These are phyloP conservation scores for Candida sojae DNA, from an alignment of 1,139 yeast genomes.

Conservation along the genomic window DNA sequence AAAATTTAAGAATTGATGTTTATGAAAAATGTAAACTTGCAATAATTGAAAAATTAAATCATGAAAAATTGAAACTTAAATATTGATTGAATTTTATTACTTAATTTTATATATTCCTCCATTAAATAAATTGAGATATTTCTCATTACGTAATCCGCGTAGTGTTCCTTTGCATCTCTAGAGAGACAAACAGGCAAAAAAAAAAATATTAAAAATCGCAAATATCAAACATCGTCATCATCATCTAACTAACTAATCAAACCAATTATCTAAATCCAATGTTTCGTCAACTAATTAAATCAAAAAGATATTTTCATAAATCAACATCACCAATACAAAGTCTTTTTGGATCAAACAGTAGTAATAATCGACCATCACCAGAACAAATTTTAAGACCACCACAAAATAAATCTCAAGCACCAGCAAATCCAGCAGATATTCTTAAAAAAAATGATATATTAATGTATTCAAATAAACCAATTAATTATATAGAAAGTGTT, in stretches of 20 bases:
- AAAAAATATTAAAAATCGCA: neutral
- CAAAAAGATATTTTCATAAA: conserved; percentile 3
- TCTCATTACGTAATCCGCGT: no score
- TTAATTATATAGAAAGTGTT: conserved; percentile 47
- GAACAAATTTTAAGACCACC: conserved; percentile 27
- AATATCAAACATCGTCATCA: neutral
- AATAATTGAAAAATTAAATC: conserved; percentile 23
- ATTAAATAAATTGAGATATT: neutral
- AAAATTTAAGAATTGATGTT: conserved; percentile 16
- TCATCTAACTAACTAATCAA: neutral
- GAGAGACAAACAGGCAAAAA: neutral
- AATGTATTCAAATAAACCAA: conserved; percentile 44
- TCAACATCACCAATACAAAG: conserved; percentile 1
- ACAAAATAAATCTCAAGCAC: conserved; percentile 39
- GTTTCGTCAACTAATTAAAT: neutral
- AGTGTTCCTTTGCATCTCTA: neutral
- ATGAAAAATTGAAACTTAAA: no score
- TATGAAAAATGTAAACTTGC: conserved; percentile 32
- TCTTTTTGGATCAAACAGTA: conserved; percentile 26
- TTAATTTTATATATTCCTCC: neutral
- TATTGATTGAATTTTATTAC: no score
- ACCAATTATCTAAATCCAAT: neutral
- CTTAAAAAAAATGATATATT: conserved; percentile 47
- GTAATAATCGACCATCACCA: conserved; percentile 6
- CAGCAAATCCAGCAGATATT: conserved; percentile 48